A percentile compares a stretch with the other conserved stretches of the same genome.
Conservation (phyloP, 371 early-diverging fungal species). For the Actinomortierella ambigua region DNA sequence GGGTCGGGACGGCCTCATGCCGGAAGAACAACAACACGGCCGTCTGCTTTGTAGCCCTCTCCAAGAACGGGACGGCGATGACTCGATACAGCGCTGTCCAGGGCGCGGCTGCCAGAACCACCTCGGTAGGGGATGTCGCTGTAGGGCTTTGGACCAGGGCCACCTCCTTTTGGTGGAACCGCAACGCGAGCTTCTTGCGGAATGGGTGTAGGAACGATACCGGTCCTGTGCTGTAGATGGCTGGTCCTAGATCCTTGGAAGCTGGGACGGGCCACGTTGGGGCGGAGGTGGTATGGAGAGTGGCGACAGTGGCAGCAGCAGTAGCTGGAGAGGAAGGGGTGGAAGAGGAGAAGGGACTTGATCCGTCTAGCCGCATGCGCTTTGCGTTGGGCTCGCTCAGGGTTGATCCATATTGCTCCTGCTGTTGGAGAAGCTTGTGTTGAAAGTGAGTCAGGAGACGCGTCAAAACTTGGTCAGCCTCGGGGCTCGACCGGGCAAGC, state of each 20-base stretch:
- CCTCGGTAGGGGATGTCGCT: conserved; percentile 6
- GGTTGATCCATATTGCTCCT: neutral
- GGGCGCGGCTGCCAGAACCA: conserved; percentile 17
- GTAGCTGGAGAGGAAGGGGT: neutral
- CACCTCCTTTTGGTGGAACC: conserved; percentile 20
- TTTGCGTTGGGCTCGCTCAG: neutral
- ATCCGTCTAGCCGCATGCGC: conserved; percentile 7
- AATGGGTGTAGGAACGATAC: conserved; percentile 35
- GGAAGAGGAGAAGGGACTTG: conserved; percentile 13
- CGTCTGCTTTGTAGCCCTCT: conserved; percentile 37
- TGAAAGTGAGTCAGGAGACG: conserved; percentile 28
- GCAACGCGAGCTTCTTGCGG: conserved; percentile 38
- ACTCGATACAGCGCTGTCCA: conserved; percentile 21
- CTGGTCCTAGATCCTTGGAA: conserved; percentile 22
- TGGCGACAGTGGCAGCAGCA: neutral
- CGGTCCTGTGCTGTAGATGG: conserved; percentile 28
- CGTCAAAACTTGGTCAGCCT: conserved; percentile 18
- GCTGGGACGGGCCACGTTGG: neutral
- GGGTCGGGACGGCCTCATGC: conserved; percentile 9
- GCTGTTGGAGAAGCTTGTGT: conserved; percentile 5
- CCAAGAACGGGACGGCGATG: conserved; percentile 37
- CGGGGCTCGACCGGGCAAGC: conserved; percentile 21
- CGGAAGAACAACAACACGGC: conserved; percentile 34
- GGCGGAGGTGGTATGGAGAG: neutral
- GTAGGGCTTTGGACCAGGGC: conserved; percentile 15